Evolutionary conservation across 2,329 filamentous ascomycete genomes (phyloP).

Genomic region (Ambrosiella cleistominuta): DNA sequence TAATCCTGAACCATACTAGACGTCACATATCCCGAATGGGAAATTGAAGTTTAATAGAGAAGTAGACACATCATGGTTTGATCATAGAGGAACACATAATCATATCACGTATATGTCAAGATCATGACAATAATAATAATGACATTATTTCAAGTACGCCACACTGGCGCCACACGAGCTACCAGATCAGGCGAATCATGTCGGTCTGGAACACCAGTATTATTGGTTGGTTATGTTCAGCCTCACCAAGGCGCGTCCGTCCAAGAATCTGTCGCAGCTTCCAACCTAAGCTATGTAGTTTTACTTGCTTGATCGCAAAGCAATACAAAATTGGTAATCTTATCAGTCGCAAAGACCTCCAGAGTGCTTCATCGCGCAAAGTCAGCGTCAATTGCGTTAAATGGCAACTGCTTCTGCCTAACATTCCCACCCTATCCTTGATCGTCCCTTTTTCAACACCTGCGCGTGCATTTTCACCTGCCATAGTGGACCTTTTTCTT

Average conservation of each 20-base stretch:
- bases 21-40: no score
- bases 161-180: neutral
- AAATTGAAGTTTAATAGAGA: no score
- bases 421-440: neutral
- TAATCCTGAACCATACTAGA: no score
- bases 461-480: neutral
- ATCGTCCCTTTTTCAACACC: neutral
- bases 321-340: neutral
- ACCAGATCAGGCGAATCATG: no score
- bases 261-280: neutral
- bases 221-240: neutral
- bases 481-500: constrained; percentile 1
- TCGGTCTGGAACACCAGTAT: no score
- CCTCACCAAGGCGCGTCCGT: constrained; percentile 3
- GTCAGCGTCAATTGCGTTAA: neutral
- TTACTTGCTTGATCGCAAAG: neutral
- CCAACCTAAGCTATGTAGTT: neutral
- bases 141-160: neutral
- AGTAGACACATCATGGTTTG: neutral
- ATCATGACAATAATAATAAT: neutral
- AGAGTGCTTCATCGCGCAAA: neutral
- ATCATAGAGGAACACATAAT: neutral
- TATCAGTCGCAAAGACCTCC: constrained; percentile 1
- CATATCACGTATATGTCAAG: no score
- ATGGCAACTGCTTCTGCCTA: neutral